A percentile compares a stretch with the other conserved stretches of the same genome.
These are phyloP conservation scores for Aspergillus felis DNA, from an alignment of 2,329 filamentous ascomycete species.

Conservation along the genomic window DNA sequence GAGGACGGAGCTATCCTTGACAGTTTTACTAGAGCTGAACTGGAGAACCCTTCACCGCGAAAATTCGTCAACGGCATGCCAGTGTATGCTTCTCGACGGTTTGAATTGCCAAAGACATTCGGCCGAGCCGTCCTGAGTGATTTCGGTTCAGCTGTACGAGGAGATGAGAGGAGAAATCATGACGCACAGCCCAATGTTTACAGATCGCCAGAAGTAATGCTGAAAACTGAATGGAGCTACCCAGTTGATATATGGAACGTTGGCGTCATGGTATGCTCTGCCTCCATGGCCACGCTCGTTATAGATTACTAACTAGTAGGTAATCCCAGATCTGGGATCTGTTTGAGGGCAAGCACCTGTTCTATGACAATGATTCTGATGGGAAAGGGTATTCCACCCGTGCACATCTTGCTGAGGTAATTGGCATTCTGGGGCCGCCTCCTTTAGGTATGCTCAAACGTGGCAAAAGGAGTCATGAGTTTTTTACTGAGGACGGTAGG, in stretches of 20 bases:
- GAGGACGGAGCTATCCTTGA: slow-evolving; percentile 35
- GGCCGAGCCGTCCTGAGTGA: slow-evolving; percentile 35
- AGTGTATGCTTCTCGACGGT: slow-evolving; percentile 35
- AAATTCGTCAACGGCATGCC: slow-evolving; percentile 29
- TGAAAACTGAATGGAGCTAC: slow-evolving; percentile 44
- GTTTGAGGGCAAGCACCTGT: slow-evolving; percentile 44
- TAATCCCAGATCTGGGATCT: slow-evolving; percentile 45
- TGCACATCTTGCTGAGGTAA: slow-evolving; percentile 46
- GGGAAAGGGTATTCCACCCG: slow-evolving; percentile 34
- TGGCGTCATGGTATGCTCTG: slow-evolving; percentile 44
- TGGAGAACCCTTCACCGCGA: slow-evolving; percentile 34
- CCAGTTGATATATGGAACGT: slow-evolving; percentile 51
- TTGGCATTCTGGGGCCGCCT: slow-evolving; percentile 42
- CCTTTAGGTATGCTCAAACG: slow-evolving; percentile 32
- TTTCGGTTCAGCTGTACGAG: slow-evolving; percentile 35
- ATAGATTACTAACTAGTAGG: slow-evolving; percentile 1
- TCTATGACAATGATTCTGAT: slow-evolving; percentile 38
- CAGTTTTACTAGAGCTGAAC: slow-evolving; percentile 31
- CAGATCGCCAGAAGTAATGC: slow-evolving; percentile 43
- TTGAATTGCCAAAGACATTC: slow-evolving; percentile 29
- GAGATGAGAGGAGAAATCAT: slow-evolving; percentile 39
- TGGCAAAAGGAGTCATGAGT: slow-evolving; percentile 35
- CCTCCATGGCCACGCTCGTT: neutral
- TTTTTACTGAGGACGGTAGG: slow-evolving; percentile 40
- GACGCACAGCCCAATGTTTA: slow-evolving; percentile 40